Evolutionary conservation across 2,329 filamentous ascomycete species (phyloP), one percentile per base, ranked within the genome.

Genomic region (Teratosphaeria viscida): DNA sequence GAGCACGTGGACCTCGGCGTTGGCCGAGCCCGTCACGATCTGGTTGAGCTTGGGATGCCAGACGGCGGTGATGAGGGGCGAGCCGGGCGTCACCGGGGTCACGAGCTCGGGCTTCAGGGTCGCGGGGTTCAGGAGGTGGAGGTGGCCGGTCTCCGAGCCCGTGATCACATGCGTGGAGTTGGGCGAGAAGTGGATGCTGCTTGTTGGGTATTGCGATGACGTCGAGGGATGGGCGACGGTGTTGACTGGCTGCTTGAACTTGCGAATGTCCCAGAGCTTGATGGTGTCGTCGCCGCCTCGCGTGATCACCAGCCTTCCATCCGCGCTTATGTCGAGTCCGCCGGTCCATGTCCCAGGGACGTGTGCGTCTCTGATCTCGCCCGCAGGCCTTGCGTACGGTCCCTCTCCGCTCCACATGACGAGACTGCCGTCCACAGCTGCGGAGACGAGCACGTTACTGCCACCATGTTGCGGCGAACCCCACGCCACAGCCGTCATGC

Each of bases 31-130:
- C 8, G 92, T 95, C 64, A 97, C 75, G 68, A 99, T 96, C 71
- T 99, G 94, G 72, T 99, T 97, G 70, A 99, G 85, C 74, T 91
- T 95, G 23, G 88, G 82, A 70, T 99, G 92, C 94, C 94, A 99
- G 63, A 89, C 79, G 29, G 95, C 90, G 2, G 86, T 85, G 62
- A 97, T 89, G 8, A 99, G 77, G 0, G 92, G 83, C 5, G 86
- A 89, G 14, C 87, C 88, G 0, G 90, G 87, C 0, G 92, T 96
- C n/a, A 99, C 85, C 2, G 90, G 87, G 2, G 92, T 95, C 59
- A 92, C 85, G 34, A 90, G 84, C 71, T 96, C 92, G 1, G 92
- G 81, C 60, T 83, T 86, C 59, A 99, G 80, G 56, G 95, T 97
- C 47, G 91, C 94, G 0, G 94, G 89, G 70, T 96, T 97, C 61